phyloP scores from a whole-genome alignment of 2,329 filamentous ascomycete species.

The Hymenoscyphus albidus region DNA sequence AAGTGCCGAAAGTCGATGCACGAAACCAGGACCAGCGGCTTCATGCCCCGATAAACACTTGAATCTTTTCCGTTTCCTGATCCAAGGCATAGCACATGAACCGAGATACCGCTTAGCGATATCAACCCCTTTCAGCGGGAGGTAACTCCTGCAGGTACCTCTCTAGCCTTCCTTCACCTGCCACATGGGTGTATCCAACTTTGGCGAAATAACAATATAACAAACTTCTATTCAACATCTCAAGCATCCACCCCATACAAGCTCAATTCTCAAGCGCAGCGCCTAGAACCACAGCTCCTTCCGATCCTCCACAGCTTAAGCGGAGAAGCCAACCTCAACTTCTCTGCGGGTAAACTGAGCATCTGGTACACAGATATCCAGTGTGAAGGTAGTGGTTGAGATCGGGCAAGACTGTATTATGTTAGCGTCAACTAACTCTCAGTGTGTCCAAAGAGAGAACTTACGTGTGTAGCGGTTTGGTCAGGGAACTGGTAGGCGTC shows the following conservation, averaged over 20 bases:
- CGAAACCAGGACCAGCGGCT: not conserved
- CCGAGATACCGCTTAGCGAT: not conserved
- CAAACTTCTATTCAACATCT: not conserved
- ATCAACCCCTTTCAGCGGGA: slow-evolving; percentile 2
- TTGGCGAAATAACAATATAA: not conserved
- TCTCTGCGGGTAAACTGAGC: not conserved
- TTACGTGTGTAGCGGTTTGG: slow-evolving; percentile 7
- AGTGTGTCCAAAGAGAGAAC: not conserved
- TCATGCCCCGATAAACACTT: not conserved
- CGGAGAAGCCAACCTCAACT: not conserved
- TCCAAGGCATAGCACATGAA: not conserved
- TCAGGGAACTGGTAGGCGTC: slow-evolving; percentile 14
- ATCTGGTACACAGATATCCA: slow-evolving; percentile 7
- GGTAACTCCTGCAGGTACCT: not conserved
- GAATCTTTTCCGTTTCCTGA: not conserved
- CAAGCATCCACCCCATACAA: not conserved
- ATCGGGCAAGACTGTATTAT: slow-evolving; percentile 1
- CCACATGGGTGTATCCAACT: not conserved
- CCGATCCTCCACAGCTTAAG: not conserved
- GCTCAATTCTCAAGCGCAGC: not conserved
- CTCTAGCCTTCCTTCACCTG: not conserved
- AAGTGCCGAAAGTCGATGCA: slow-evolving; percentile 1
- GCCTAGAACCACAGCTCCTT: not conserved
- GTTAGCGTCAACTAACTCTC: not conserved
- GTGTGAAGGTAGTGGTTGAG: not conserved